phyloP scores from a whole-genome alignment of 306 rosid species.

The Fragaria vesca region DNA sequence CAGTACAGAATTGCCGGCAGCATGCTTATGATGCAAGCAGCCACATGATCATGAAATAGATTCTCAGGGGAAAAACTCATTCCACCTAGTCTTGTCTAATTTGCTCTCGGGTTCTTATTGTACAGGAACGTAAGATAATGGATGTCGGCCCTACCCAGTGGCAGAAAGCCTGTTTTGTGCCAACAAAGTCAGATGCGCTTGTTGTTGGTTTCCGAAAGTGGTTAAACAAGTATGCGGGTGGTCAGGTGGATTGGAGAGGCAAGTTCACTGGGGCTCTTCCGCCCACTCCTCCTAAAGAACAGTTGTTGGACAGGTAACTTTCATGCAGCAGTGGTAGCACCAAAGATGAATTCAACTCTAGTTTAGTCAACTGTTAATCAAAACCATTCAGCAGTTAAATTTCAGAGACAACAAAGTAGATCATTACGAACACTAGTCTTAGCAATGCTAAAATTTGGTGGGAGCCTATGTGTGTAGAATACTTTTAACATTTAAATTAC shows the following conservation, averaged over 20 bases:
- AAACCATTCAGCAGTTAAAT: not conserved
- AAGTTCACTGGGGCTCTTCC: slow-evolving; percentile 70
- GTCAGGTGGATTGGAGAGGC: slow-evolving; percentile 88
- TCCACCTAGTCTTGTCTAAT: slow-evolving; percentile 2
- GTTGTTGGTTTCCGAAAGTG: slow-evolving; percentile 84
- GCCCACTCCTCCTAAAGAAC: slow-evolving; percentile 76
- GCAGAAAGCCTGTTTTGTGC: slow-evolving; percentile 86
- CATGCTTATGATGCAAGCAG: not conserved
- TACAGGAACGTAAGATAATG: slow-evolving; percentile 65
- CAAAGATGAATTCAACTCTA: slow-evolving; percentile 12
- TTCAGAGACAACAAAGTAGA: not conserved
- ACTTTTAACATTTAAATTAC: not conserved
- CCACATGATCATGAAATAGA: not conserved
- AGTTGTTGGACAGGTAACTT: slow-evolving; percentile 79
- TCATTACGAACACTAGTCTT: not conserved
- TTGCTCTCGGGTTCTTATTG: slow-evolving; percentile 14
- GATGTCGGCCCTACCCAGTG: slow-evolving; percentile 59
- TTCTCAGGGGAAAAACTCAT: not conserved
- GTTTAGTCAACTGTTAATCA: not conserved
- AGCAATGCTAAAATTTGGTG: slow-evolving; percentile 5
- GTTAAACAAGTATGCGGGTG: slow-evolving; percentile 75
- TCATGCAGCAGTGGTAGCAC: not conserved
- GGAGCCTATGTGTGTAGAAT: not conserved
- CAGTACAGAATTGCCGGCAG: not conserved
- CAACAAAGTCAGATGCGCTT: slow-evolving; percentile 78